A percentile compares a stretch with the other conserved stretches of the same genome.
Conservation (phyloP, 257 asterid genomes). For the Solanum chiquidenum region DNA sequence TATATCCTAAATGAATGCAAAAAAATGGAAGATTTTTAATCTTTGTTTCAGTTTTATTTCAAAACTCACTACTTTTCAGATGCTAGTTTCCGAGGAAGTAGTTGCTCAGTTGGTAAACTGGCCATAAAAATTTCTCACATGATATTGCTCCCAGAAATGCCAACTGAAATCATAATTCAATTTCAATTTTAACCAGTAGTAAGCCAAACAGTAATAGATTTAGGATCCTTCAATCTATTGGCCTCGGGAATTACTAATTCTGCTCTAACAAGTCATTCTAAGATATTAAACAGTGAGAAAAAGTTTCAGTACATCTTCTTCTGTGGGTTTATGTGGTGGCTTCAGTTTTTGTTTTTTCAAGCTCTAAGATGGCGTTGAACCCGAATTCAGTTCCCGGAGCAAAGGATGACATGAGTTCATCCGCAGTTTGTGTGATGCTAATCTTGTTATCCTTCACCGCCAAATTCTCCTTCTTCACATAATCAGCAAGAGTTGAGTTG, state of each 20-base stretch:
- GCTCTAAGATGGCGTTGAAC: conserved; percentile 58
- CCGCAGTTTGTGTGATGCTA: conserved; percentile 58
- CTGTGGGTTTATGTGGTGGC: conserved; percentile 6
- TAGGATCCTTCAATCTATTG: neutral
- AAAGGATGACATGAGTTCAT: conserved; percentile 52
- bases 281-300: neutral
- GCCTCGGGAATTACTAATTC: neutral
- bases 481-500: conserved; percentile 48
- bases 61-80: neutral
- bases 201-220: neutral
- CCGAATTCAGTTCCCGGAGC: conserved; percentile 64
- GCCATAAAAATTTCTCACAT: neutral
- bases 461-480: conserved; percentile 64
- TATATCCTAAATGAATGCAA: neutral
- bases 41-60: neutral
- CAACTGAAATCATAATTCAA: neutral
- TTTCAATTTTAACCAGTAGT: neutral
- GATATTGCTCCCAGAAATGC: neutral
- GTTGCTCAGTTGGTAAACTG: neutral
- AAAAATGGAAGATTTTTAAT: neutral
- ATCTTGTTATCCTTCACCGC: conserved; percentile 59
- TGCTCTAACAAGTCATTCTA: neutral
- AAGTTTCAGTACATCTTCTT: neutral
- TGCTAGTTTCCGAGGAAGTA: neutral
- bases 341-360: conserved; percentile 26